Conservation (phyloP, 495 filamentous ascomycete genomes). For the Penicillium atrosanguineum region DNA sequence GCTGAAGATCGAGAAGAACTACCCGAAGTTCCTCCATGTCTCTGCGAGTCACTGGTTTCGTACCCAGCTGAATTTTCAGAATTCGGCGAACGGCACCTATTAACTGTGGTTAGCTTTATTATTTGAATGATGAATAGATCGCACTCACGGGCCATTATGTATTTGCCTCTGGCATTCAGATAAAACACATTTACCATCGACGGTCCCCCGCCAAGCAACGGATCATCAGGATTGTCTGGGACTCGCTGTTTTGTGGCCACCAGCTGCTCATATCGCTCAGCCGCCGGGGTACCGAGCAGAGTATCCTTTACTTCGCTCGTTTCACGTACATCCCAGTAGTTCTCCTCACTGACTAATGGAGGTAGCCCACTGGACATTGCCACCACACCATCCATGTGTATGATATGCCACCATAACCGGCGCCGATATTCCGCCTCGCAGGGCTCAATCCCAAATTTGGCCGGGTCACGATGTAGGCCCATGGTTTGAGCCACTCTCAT, state of each 20-base stretch:
- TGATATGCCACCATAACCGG: constrained; percentile 71
- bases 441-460: constrained; percentile 59
- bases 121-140: neutral
- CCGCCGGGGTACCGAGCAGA: constrained; percentile 37
- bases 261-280: constrained; percentile 36
- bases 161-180: constrained; percentile 45
- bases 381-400: constrained; percentile 59
- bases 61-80: constrained; percentile 46
- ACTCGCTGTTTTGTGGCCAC: constrained; percentile 31
- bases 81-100: constrained; percentile 45
- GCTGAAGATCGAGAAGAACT: constrained; percentile 45
- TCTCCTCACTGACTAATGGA: constrained; percentile 43
- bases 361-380: constrained; percentile 49
- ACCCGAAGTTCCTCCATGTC: constrained; percentile 47
- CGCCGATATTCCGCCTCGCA: constrained; percentile 68
- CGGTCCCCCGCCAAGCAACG: constrained; percentile 41
- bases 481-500: constrained; percentile 70
- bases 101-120: constrained; percentile 2
- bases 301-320: constrained; percentile 48
- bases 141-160: constrained; percentile 46
- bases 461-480: constrained; percentile 70
- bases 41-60: constrained; percentile 38
- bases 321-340: constrained; percentile 47
- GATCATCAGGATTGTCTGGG: constrained; percentile 45
- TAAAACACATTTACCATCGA: constrained; percentile 51